Evolutionary conservation across 2,329 filamentous ascomycete species (phyloP).

Genomic region (Arthrocladium fulminans): DNA sequence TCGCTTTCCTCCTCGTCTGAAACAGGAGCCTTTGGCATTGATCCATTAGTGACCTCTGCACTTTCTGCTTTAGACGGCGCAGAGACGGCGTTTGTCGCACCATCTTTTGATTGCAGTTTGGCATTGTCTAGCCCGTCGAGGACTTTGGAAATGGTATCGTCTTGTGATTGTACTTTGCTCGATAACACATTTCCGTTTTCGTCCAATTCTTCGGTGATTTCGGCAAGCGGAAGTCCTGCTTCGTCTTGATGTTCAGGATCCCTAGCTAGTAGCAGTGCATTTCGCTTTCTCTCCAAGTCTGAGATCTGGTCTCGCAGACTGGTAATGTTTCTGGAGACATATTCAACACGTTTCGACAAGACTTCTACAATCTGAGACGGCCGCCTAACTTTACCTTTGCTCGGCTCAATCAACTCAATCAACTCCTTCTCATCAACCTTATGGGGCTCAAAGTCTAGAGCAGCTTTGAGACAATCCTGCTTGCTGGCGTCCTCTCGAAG

Average conservation of each 20-base stretch:
- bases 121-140: conserved; percentile 44
- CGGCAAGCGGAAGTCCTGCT: conserved; percentile 68
- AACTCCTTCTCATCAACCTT: conserved; percentile 8
- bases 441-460: conserved; percentile 6
- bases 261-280: conserved; percentile 51
- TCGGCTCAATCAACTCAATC: conserved; percentile 20
- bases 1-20: background rate
- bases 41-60: background rate
- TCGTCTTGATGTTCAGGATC: conserved; percentile 57
- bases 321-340: conserved; percentile 72
- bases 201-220: conserved; percentile 87
- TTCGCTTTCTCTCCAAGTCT: conserved; percentile 59
- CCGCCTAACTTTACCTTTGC: conserved; percentile 43
- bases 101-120: background rate
- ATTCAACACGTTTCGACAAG: conserved; percentile 71
- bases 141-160: conserved; percentile 57
- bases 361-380: conserved; percentile 54
- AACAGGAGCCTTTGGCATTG: background rate
- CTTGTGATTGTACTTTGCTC: conserved; percentile 56
- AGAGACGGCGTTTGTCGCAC: background rate
- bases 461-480: conserved; percentile 27
- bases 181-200: conserved; percentile 79
- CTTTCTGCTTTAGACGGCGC: background rate
- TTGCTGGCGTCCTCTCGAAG: conserved; percentile 43
- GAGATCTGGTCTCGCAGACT: conserved; percentile 66